Evolutionary conservation across 202 grass and related monocot genomes (phyloP), one percentile per base, ranked within the genome.

Genomic region (Cymbopogon flexuosus): DNA sequence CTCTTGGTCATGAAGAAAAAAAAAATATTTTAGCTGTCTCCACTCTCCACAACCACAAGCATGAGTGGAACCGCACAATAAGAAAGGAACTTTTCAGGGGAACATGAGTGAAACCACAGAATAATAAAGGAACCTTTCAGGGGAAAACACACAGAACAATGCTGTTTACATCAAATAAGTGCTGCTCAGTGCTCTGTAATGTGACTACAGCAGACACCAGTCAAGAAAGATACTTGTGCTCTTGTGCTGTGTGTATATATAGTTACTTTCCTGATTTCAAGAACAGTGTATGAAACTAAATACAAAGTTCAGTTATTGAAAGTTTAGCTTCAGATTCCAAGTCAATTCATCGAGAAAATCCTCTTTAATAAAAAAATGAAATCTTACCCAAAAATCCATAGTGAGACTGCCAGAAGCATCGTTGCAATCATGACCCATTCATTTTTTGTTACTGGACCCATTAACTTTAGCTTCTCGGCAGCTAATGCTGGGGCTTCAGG

Each of bases 311-410:
- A 66, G 62, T 52, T 27, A 57, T 18, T 60, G 77, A 71, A 85
- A 61, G 56, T 66, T 66, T 59, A 65, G 61, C 24, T 45, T 62
- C 13, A 74, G 61, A 65, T 3, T 81, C 59, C 36, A 81, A 58
- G 30, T 65, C 36, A 88, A 77, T 31, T 85, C 30, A 30, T 39
- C 12, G 58, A 19, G 9, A 81, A 13, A 67, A 85, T 64, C 47
- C 61, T 31, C 54, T 71, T n/a, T 19, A 43, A 75, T 52, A 45
- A 33, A 23, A 19, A 49, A 58, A 81, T 69, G 16, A 49, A 58
- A 81, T 69, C 87, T 91, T 97, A 97, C 94, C 94, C 94, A 67
- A 92, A 90, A 65, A 97, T 80, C 94, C 94, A 97, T 68, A 97
- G 83, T 59, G 85, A 88, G 74, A 97, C 91, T 59, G 94, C 94